phyloP scores from a whole-genome alignment of 1,284 basidiomycete genomes.

The Trichosporon asahii region DNA sequence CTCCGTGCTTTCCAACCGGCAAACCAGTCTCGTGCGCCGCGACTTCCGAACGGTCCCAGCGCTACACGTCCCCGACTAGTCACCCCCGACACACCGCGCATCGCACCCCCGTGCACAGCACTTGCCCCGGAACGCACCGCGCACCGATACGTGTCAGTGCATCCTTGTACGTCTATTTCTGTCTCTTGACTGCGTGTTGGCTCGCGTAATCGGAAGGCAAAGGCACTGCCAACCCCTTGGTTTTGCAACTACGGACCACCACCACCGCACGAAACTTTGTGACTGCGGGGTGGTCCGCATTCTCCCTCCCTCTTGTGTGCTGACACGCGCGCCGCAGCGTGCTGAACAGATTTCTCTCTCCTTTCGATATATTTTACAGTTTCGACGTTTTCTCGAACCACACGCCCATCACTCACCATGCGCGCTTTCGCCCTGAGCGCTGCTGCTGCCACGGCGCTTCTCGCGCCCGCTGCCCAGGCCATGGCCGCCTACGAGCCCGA shows the following conservation, averaged over 20 bases:
- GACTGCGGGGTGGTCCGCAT: background rate
- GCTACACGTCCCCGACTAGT: background rate
- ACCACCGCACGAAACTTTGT: background rate
- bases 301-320: background rate
- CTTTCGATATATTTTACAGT: background rate
- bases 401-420: no score
- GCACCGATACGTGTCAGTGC: background rate
- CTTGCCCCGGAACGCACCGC: background rate
- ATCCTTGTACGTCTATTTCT: constrained; percentile 2
- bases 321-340: background rate
- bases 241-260: background rate
- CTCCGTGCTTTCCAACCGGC: background rate
- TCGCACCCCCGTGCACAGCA: background rate
- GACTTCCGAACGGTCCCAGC: background rate
- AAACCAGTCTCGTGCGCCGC: constrained; percentile 1
- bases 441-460: background rate
- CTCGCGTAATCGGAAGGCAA: background rate
- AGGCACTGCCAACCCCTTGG: background rate
- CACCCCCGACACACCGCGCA: background rate
- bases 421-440: background rate
- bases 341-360: background rate
- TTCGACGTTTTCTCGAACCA: background rate
- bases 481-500: background rate
- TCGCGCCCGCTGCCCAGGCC: background rate
- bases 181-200: background rate